A percentile compares a stretch with the other conserved stretches of the same genome.
Conservation (phyloP, 2,329 filamentous ascomycete genomes). For the Nakataea oryzae region DNA sequence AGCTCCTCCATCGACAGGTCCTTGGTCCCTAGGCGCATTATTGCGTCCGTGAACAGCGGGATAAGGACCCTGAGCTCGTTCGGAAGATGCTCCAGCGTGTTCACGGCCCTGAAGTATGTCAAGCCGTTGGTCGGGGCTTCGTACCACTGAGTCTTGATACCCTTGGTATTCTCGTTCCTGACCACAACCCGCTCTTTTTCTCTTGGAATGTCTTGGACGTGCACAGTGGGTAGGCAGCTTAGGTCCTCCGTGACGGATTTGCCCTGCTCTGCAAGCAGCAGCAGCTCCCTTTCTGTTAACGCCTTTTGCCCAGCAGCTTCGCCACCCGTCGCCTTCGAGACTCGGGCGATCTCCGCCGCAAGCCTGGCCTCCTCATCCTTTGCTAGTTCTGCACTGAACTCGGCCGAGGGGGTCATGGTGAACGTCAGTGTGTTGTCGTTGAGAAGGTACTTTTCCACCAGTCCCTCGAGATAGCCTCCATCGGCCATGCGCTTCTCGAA, state of each 20-base stretch:
- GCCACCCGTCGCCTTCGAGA: conserved; percentile 57
- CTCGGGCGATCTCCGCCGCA: conserved; percentile 61
- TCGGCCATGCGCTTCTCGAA: conserved; percentile 71
- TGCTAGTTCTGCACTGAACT: conserved; percentile 63
- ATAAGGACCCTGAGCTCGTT: conserved; percentile 76
- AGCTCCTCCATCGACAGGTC: conserved; percentile 86
- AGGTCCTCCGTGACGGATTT: conserved; percentile 77
- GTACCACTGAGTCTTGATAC: conserved; percentile 73
- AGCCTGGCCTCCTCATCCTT: conserved; percentile 69
- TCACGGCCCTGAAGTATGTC: conserved; percentile 90
- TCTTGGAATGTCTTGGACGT: conserved; percentile 82
- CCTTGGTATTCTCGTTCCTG: conserved; percentile 54
- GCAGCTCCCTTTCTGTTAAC: conserved; percentile 68
- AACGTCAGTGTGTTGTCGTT: conserved; percentile 83
- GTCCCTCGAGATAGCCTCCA: conserved; percentile 69
- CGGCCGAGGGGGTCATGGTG: conserved; percentile 80
- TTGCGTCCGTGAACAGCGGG: conserved; percentile 81
- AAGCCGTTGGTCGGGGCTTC: conserved; percentile 91
- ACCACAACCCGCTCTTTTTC: conserved; percentile 51
- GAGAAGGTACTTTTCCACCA: conserved; percentile 83
- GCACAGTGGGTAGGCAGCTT: conserved; percentile 76
- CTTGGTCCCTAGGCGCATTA: conserved; percentile 88
- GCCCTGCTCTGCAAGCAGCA: conserved; percentile 72
- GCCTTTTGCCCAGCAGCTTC: conserved; percentile 60
- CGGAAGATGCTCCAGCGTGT: conserved; percentile 67